Conservation (phyloP, 345 rosid species). For the Bruguiera gymnorhiza region DNA sequence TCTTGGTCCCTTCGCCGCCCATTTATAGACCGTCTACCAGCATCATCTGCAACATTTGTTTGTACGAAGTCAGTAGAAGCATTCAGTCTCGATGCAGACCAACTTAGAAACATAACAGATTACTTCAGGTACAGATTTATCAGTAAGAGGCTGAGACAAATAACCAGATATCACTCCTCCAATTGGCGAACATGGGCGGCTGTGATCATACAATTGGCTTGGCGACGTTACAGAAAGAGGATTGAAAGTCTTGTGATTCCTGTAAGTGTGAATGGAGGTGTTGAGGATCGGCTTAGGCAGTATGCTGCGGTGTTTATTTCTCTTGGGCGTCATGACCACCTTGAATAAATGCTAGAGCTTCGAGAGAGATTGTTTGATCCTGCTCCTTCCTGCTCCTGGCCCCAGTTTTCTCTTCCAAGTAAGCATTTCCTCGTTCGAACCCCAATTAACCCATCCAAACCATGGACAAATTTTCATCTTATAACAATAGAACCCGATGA, state of each 20-base stretch:
- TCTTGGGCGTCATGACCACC: conserved; percentile 61
- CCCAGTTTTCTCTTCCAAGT: too few species aligned
- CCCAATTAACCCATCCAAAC: too few species aligned
- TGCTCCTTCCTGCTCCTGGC: too few species aligned
- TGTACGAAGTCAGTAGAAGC: conserved; percentile 49
- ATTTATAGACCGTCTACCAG: conserved; percentile 46
- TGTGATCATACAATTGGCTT: conserved; percentile 56
- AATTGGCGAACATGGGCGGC: conserved; percentile 73
- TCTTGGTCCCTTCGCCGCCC: conserved; percentile 65
- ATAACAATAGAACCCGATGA: too few species aligned
- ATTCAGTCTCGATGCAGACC: conserved; percentile 41
- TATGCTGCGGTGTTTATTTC: conserved; percentile 69
- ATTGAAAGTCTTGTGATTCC: conserved; percentile 26
- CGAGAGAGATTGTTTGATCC: too few species aligned
- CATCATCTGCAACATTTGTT: conserved; percentile 53
- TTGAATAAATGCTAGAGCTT: conserved; percentile 32
- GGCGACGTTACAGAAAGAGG: conserved; percentile 48
- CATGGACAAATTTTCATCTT: too few species aligned
- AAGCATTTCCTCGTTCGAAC: too few species aligned
- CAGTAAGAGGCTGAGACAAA: conserved; percentile 43
- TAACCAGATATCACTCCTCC: conserved; percentile 55
- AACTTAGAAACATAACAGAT: conserved; percentile 48
- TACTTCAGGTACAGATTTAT: conserved; percentile 59
- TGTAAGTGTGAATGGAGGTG: conserved; percentile 23
- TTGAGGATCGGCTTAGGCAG: conserved; percentile 31